Evolutionary conservation across 352 stramenopile species (phyloP).

Genomic region (Globisporangium recalcitrans): DNA sequence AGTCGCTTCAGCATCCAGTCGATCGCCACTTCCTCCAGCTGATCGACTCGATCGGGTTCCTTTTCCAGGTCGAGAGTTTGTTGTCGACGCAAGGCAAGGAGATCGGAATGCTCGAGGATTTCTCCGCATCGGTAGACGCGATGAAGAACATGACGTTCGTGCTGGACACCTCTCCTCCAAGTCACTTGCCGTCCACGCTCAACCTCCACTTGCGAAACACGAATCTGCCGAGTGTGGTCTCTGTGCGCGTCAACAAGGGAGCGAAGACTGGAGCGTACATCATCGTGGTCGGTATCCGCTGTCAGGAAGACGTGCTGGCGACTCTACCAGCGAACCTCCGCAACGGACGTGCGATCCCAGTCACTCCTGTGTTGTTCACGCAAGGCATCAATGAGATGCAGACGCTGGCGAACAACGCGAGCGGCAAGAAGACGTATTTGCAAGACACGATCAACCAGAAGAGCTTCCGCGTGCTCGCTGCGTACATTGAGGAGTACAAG

Average conservation of each 20-base stretch:
- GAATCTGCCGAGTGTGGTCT: conserved; percentile 66
- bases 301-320: conserved; percentile 30
- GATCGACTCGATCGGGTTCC: conserved; percentile 65
- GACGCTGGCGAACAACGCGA: conserved; percentile 68
- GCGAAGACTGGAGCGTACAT: conserved; percentile 37
- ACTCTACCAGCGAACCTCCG: conserved; percentile 45
- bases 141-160: conserved; percentile 69
- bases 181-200: conserved; percentile 58
- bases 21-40: conserved; percentile 54
- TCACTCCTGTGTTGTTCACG: conserved; percentile 66
- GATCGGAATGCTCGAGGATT: conserved; percentile 93
- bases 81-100: conserved; percentile 94
- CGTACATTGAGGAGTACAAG: conserved; percentile 64
- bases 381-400: conserved; percentile 84
- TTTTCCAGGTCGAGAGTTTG: conserved; percentile 90
- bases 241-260: conserved; percentile 55
- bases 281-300: conserved; percentile 57
- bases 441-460: conserved; percentile 77
- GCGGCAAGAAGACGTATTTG: conserved; percentile 59
- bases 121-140: conserved; percentile 70
- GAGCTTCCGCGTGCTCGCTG: conserved; percentile 50
- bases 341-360: conserved; percentile 38
- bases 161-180: conserved; percentile 54
- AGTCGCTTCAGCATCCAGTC: conserved; percentile 57
- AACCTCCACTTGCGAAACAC: conserved; percentile 78